Evolutionary conservation across 1,284 basidiomycete genomes (phyloP), one percentile per base, ranked within the genome.

Genomic region (Tilletia caries): DNA sequence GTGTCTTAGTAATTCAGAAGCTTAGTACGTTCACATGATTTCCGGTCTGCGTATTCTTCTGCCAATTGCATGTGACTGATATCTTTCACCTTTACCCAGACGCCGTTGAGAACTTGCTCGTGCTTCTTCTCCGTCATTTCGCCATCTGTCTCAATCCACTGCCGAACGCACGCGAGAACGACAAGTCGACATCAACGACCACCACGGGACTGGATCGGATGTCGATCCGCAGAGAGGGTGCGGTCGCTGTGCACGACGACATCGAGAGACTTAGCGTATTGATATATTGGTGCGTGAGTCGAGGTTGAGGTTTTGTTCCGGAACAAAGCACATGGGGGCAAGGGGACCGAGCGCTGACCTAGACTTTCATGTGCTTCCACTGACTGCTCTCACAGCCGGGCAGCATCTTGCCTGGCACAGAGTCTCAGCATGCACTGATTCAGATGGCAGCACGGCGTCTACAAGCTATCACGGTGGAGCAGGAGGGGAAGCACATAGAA

Each of bases 81-180:
- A 78, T 76, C 80, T 43, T 68, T 79, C 73, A 74, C 50, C 67
- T 73, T 27, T 58, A 43, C 64, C 23, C 75, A 91, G 92, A 89
- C 73, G 89, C 90, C 62, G 85, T 90, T 64, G 93, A 96, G 84
- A 91, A 93, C 86, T 84, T 92, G 6, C 85, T 96, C 6, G 86
- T 96, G 5, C 86, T 96, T 32, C 86, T 93, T 13, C 95, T 92
- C 90, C 87, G 93, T 41, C 94, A 97, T 81, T 81, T 95, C 46
- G 86, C 89, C 23, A 85, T 85, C 76, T 87, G 85, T 81, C 83
- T 85, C 80, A 32, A 78, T 75, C 52, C 82, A 64, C 75, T 44
- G 72, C 81, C 27, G 60, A 70, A 64, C 64, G 67, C 5, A 44
- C 46, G 50, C 54, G 52, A 25, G 43, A 52, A 37, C 43, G 41